phyloP scores from a whole-genome alignment of 345 rosid genomes.

The Xanthoceras sorbifolium region DNA sequence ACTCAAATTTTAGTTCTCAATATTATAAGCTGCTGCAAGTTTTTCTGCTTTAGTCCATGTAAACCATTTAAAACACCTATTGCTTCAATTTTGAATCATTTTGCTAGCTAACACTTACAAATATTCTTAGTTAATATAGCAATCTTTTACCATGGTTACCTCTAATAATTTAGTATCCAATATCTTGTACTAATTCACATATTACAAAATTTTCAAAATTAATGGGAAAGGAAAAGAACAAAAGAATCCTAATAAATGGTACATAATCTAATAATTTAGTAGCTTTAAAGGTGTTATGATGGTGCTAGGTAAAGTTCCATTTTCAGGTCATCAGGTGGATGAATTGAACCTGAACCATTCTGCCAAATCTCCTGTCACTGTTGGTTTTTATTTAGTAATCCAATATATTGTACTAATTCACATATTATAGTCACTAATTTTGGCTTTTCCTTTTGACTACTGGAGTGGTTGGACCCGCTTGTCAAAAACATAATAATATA shows the following conservation, averaged over 20 bases:
- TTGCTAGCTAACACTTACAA: no score
- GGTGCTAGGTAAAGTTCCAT: not conserved
- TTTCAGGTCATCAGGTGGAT: conserved; percentile 1
- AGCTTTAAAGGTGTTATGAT: not conserved
- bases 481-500: no score
- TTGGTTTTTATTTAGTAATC: not conserved
- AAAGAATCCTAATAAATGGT: not conserved
- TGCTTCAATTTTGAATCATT: no score
- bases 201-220: not conserved
- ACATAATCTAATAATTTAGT: not conserved
- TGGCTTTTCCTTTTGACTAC: not conserved
- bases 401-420: not conserved
- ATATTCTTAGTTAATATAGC: no score
- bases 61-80: no score
- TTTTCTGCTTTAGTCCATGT: no score
- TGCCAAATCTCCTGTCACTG: not conserved
- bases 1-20: no score
- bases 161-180: no score
- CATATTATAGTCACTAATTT: not conserved
- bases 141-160: no score
- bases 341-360: not conserved
- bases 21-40: no score
- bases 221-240: not conserved
- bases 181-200: no score
- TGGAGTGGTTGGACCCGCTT: not conserved